Evolutionary conservation across 169 alveolate genomes (phyloP).

Genomic region (Pseudocohnilembus persalinus): DNA sequence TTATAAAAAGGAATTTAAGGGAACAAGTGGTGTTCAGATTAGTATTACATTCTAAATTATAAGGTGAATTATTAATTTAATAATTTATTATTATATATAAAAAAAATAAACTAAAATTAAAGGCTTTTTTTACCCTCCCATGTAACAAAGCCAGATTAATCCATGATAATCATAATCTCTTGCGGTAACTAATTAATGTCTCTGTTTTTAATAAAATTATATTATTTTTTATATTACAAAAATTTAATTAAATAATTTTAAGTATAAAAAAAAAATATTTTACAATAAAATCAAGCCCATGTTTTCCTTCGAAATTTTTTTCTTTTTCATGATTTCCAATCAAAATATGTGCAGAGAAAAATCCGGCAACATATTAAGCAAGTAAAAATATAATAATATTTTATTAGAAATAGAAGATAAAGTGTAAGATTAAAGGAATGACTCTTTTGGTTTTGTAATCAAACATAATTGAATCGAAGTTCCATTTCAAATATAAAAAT

Average conservation of each 20-base stretch:
- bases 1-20: conserved; percentile 45
- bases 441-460: conserved; percentile 9
- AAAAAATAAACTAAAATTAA: too few relatives aligned
- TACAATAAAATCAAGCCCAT: conserved; percentile 31
- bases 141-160: not conserved
- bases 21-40: conserved; percentile 46
- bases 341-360: conserved; percentile 38
- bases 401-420: conserved; percentile 14
- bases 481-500: conserved; percentile 39
- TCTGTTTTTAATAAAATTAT: not conserved
- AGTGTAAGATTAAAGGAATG: conserved; percentile 18
- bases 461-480: conserved; percentile 33
- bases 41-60: conserved; percentile 37
- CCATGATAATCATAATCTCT: conserved; percentile 34
- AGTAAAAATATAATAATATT: conserved; percentile 20
- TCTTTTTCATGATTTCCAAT: conserved; percentile 51
- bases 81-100: too few relatives aligned
- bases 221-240: too few relatives aligned
- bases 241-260: too few relatives aligned
- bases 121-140: conserved; percentile 30
- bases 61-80: too few relatives aligned
- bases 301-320: conserved; percentile 26
- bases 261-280: too few relatives aligned
- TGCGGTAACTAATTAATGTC: conserved; percentile 36
- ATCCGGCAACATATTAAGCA: conserved; percentile 36